A percentile compares a stretch with the other conserved stretches of the same genome.
These are phyloP conservation scores for Trifolium dubium DNA, from an alignment of 306 rosid species.

Conservation along the genomic window DNA sequence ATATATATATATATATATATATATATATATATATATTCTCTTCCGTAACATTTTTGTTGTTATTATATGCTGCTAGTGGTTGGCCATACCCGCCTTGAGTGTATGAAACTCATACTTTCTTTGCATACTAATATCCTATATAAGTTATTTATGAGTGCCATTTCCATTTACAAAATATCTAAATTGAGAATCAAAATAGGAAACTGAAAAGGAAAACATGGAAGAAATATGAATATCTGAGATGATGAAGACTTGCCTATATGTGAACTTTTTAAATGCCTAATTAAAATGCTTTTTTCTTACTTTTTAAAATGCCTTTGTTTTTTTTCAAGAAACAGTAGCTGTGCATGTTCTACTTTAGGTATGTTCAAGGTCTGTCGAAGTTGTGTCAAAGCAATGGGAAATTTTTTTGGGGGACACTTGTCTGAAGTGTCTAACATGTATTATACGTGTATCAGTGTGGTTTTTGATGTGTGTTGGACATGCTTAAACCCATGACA, in stretches of 20 bases:
- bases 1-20: too few relatives aligned
- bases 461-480: neutral
- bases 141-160: neutral
- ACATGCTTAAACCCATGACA: neutral
- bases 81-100: neutral
- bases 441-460: neutral
- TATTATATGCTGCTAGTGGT: conserved; percentile 24
- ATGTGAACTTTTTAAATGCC: too few relatives aligned
- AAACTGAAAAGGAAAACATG: neutral
- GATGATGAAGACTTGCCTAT: too few relatives aligned
- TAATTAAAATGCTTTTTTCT: too few relatives aligned
- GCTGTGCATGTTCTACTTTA: neutral
- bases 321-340: neutral
- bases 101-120: neutral
- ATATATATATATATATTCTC: neutral
- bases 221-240: neutral
- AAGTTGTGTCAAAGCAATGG: neutral
- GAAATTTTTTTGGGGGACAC: neutral
- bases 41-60: conserved; percentile 13
- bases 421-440: neutral
- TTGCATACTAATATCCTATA: conserved; percentile 4
- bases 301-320: too few relatives aligned
- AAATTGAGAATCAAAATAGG: neutral
- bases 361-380: neutral
- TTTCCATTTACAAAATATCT: neutral